Evolutionary conservation across 2,329 filamentous ascomycete genomes (phyloP).

Genomic region (Hypomyces perniciosus): DNA sequence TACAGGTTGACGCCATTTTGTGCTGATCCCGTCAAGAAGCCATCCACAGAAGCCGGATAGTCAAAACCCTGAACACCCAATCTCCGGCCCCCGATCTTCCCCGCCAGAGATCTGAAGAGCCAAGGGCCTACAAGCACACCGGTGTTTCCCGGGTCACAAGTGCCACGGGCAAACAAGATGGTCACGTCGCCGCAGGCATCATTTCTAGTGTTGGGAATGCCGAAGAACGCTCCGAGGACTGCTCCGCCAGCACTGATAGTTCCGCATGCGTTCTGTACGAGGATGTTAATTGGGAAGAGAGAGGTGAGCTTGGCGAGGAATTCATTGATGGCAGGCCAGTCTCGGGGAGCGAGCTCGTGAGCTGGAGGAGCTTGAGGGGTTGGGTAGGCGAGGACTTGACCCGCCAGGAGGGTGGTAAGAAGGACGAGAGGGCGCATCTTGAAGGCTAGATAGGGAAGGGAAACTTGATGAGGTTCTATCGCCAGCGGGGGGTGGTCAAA

Average conservation of each 20-base stretch:
- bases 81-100: slow-evolving; percentile 9
- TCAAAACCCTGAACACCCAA: slow-evolving; percentile 23
- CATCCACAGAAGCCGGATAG: slow-evolving; percentile 23
- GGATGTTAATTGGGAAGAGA: slow-evolving; percentile 14
- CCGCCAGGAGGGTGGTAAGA: slow-evolving; percentile 6
- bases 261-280: slow-evolving; percentile 14
- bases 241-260: slow-evolving; percentile 13
- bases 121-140: slow-evolving; percentile 24
- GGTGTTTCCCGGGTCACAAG: slow-evolving; percentile 25
- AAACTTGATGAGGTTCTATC: no score
- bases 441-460: neutral
- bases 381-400: slow-evolving; percentile 11
- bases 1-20: slow-evolving; percentile 20
- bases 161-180: slow-evolving; percentile 25
- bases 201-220: slow-evolving; percentile 13
- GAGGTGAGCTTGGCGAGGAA: slow-evolving; percentile 11
- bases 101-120: slow-evolving; percentile 20
- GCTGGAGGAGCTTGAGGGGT: neutral
- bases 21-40: slow-evolving; percentile 19
- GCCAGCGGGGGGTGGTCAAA: neutral
- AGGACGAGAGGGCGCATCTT: slow-evolving; percentile 7
- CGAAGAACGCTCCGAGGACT: slow-evolving; percentile 11
- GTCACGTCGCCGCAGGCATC: slow-evolving; percentile 22
- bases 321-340: slow-evolving; percentile 10
- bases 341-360: neutral